Evolutionary conservation across 352 stramenopile species (phyloP).

Genomic region (Saprolegnia diclina): DNA sequence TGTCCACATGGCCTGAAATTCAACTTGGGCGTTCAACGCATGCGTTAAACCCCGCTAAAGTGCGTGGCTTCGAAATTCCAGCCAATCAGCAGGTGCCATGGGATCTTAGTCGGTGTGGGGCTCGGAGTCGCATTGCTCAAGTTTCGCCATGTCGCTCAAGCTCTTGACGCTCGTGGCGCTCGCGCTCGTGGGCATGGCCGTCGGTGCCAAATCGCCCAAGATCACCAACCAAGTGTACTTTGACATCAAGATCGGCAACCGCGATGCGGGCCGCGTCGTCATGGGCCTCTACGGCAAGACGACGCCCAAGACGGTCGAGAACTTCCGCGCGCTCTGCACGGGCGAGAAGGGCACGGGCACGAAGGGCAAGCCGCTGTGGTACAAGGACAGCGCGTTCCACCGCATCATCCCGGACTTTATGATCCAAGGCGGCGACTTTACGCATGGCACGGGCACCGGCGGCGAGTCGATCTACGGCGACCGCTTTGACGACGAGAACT

Average conservation of each 20-base stretch:
- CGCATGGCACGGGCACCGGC: conserved; percentile 65
- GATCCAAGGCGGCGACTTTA: conserved; percentile 85
- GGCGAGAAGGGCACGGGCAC: conserved; percentile 76
- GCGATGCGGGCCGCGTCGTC: conserved; percentile 73
- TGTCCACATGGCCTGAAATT: no score
- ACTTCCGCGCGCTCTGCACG: conserved; percentile 63
- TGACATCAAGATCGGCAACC: conserved; percentile 92
- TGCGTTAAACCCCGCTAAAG: no score
- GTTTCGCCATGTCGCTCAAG: conserved; percentile 25
- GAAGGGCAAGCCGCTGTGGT: conserved; percentile 95
- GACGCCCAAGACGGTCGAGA: conserved; percentile 80
- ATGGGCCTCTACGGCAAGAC: conserved; percentile 81
- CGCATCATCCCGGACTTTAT: conserved; percentile 95
- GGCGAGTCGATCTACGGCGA: conserved; percentile 74
- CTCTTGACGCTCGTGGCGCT: conserved; percentile 28
- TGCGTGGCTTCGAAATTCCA: neutral
- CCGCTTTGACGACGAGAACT: conserved; percentile 82
- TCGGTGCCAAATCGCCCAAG: conserved; percentile 50
- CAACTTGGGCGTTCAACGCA: no score
- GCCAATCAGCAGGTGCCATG: neutral
- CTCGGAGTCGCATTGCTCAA: conserved; percentile 10
- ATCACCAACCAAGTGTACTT: conserved; percentile 94
- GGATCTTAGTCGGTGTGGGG: conserved; percentile 17
- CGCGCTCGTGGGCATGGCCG: conserved; percentile 36
- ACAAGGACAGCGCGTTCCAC: conserved; percentile 95